phyloP scores from a whole-genome alignment of 257 asterid genomes.

The Vinca minor region DNA sequence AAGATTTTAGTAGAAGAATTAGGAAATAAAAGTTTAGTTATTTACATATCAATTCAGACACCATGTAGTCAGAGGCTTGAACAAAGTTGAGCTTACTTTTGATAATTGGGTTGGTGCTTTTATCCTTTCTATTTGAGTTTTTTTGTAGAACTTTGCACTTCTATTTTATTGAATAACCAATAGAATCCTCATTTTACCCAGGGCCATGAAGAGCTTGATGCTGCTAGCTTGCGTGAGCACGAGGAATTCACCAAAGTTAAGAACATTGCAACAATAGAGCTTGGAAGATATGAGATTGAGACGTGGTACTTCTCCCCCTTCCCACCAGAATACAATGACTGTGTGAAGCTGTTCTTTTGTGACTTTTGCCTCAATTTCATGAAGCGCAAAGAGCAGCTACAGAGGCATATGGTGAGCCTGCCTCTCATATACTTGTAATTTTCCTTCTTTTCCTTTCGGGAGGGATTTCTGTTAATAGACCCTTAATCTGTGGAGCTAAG shows the following conservation, averaged over 20 bases:
- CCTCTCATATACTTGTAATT: constrained; percentile 5
- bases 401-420: constrained; percentile 85
- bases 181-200: constrained; percentile 17
- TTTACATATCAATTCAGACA: not conserved
- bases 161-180: not conserved
- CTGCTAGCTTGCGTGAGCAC: constrained; percentile 96
- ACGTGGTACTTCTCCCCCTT: constrained; percentile 99
- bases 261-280: constrained; percentile 90
- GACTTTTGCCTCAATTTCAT: constrained; percentile 95
- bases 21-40: not conserved
- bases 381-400: constrained; percentile 97
- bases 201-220: constrained; percentile 99
- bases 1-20: no score
- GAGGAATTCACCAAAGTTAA: constrained; percentile 93
- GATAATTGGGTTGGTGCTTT: not conserved
- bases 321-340: constrained; percentile 93
- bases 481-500: not conserved
- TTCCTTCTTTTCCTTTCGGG: not conserved
- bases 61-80: not conserved
- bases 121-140: constrained; percentile 1
- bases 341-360: constrained; percentile 85
- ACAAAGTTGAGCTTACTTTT: not conserved
- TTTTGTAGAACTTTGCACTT: constrained; percentile 9
- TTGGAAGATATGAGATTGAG: constrained; percentile 95
- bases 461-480: not conserved